Evolutionary conservation across 345 rosid species (phyloP).

Genomic region (Aquilaria sinensis): DNA sequence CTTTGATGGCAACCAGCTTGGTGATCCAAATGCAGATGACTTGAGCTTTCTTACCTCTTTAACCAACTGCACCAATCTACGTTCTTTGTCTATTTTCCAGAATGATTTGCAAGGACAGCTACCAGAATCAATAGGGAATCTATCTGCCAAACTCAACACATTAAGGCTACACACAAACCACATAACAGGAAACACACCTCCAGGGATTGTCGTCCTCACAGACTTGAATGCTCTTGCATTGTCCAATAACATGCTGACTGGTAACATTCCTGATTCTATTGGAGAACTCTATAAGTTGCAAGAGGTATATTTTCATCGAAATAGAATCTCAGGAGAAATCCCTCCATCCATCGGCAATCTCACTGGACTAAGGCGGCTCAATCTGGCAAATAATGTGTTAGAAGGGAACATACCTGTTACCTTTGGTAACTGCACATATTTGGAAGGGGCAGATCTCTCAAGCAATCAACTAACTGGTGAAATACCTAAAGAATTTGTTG

Average conservation of each 20-base stretch:
- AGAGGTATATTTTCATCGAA: neutral
- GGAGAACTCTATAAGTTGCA: constrained; percentile 12
- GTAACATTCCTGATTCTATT: constrained; percentile 10
- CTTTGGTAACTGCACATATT: constrained; percentile 5
- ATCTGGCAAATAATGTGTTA: constrained; percentile 2
- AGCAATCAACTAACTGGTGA: constrained; percentile 12
- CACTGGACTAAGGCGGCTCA: neutral
- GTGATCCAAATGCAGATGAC: constrained; percentile 6
- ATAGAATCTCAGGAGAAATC: constrained; percentile 6
- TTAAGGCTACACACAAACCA: neutral
- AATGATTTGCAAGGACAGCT: constrained; percentile 17
- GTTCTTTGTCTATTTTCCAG: neutral
- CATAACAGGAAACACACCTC: constrained; percentile 14
- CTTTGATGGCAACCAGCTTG: constrained; percentile 2
- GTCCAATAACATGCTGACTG: neutral
- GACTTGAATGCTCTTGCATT: constrained; percentile 6
- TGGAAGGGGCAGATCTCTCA: neutral
- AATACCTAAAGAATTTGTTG: constrained; percentile 9
- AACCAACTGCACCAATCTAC: constrained; percentile 14
- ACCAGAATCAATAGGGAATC: constrained; percentile 10
- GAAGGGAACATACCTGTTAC: constrained; percentile 18
- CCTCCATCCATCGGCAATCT: constrained; percentile 12
- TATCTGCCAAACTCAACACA: constrained; percentile 4
- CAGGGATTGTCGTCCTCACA: constrained; percentile 13
- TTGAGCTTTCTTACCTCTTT: constrained; percentile 13